These are phyloP conservation scores for Suhomyces yuchorum DNA, from an alignment of 1,139 yeast species.

Conservation along the genomic window DNA sequence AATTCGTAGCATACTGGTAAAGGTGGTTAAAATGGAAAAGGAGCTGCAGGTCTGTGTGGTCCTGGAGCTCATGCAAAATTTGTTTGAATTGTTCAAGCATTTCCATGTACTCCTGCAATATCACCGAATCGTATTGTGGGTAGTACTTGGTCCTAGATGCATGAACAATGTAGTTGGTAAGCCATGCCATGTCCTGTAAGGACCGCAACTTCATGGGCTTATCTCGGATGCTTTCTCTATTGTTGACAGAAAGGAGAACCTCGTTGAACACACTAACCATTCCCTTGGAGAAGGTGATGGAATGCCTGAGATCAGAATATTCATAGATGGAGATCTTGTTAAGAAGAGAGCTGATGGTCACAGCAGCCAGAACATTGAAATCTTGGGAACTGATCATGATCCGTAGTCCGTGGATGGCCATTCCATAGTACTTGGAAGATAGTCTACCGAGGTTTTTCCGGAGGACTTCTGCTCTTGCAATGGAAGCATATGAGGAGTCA, in stretches of 20 bases:
- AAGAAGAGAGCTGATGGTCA: conserved; percentile 27
- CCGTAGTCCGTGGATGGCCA: conserved; percentile 24
- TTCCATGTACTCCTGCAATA: conserved; percentile 24
- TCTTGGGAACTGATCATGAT: conserved; percentile 18
- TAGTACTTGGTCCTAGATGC: conserved; percentile 27
- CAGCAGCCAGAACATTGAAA: conserved; percentile 25
- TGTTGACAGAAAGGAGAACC: conserved; percentile 15
- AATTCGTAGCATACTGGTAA: conserved; percentile 8
- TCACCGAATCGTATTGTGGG: conserved; percentile 25
- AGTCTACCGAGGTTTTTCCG: conserved; percentile 16
- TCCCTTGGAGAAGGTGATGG: conserved; percentile 30
- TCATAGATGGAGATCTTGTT: conserved; percentile 32
- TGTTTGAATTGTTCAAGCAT: conserved; percentile 17
- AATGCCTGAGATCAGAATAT: conserved; percentile 22
- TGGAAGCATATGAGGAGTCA: conserved; percentile 3
- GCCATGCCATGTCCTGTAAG: conserved; percentile 20
- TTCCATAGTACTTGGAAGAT: conserved; percentile 26
- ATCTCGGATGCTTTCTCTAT: background rate
- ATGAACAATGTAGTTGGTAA: conserved; percentile 24
- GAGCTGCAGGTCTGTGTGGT: conserved; percentile 6
- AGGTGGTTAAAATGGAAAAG: conserved; percentile 21
- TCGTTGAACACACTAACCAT: conserved; percentile 26
- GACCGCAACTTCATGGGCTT: background rate
- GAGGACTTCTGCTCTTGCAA: conserved; percentile 12
- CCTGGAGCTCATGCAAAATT: background rate